phyloP scores from a whole-genome alignment of 768 basidiomycete genomes.

The Holtermanniella nyarrowii region DNA sequence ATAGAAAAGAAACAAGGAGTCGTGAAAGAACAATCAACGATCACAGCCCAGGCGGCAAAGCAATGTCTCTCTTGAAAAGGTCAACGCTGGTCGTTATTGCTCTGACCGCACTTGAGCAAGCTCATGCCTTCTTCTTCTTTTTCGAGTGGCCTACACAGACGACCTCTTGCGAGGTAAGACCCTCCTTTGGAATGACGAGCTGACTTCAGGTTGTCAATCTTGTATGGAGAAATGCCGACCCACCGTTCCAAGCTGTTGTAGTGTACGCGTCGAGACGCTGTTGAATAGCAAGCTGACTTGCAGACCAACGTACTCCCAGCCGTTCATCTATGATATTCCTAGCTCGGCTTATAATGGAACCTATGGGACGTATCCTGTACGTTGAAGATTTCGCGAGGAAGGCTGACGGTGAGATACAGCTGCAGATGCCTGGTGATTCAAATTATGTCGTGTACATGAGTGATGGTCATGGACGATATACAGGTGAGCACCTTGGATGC shows the following conservation, averaged over 20 bases:
- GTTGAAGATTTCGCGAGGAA: neutral
- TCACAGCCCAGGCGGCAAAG: too few species aligned
- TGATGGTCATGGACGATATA: conserved; percentile 18
- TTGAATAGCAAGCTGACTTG: neutral
- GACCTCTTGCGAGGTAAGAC: conserved; percentile 21
- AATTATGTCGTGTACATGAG: conserved; percentile 29
- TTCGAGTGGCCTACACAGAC: conserved; percentile 28
- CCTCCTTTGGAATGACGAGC: neutral
- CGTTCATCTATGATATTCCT: conserved; percentile 24
- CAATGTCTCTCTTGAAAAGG: too few species aligned
- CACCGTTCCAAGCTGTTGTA: conserved; percentile 23
- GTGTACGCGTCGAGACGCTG: conserved; percentile 14
- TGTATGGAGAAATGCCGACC: conserved; percentile 16
- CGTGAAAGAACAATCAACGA: too few species aligned
- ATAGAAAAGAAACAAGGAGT: too few species aligned
- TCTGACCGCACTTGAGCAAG: too few species aligned
- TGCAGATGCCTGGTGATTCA: conserved; percentile 17
- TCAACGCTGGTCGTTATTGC: too few species aligned
- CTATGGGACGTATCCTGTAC: conserved; percentile 13
- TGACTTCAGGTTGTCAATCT: conserved; percentile 17
- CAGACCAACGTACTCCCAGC: conserved; percentile 20
- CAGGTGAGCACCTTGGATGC: conserved; percentile 11
- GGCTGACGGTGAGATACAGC: conserved; percentile 14
- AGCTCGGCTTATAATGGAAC: conserved; percentile 10
- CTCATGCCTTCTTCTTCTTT: conserved; percentile 9